Conservation (phyloP, 352 stramenopile genomes). For the Pythium sp. region DNA sequence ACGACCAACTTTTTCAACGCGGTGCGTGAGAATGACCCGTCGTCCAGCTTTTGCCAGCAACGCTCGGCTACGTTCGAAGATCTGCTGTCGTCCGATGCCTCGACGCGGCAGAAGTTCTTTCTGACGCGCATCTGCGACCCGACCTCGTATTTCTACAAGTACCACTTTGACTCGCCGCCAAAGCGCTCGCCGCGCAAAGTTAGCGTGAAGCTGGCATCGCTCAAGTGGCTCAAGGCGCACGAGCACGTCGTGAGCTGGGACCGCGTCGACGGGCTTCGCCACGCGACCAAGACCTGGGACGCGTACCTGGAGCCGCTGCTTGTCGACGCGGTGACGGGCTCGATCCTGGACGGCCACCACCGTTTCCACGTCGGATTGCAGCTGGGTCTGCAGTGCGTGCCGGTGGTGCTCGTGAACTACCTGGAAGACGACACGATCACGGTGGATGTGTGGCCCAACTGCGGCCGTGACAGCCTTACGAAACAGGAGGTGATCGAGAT, state of each 20-base stretch:
- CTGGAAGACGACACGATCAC: constrained; percentile 80
- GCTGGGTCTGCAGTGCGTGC: constrained; percentile 62
- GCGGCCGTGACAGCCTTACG: constrained; percentile 73
- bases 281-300: constrained; percentile 71
- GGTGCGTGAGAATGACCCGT: constrained; percentile 77
- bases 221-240: constrained; percentile 80
- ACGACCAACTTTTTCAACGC: constrained; percentile 76
- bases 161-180: constrained; percentile 71
- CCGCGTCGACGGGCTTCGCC: constrained; percentile 75
- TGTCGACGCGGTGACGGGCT: constrained; percentile 64
- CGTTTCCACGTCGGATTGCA: constrained; percentile 78
- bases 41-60: constrained; percentile 78
- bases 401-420: constrained; percentile 81
- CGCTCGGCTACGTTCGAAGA: constrained; percentile 78
- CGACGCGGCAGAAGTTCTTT: constrained; percentile 75
- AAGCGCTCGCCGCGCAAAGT: constrained; percentile 68
- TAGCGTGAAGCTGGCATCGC: constrained; percentile 47
- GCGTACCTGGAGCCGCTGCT: constrained; percentile 84
- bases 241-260: constrained; percentile 86
- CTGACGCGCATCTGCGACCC: constrained; percentile 79
- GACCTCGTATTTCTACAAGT: constrained; percentile 91
- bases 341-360: constrained; percentile 84
- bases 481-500: constrained; percentile 84
- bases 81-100: constrained; percentile 60
- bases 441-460: constrained; percentile 85